Percentiles rank a stretch among this genome's conserved stretches.
Evolutionary conservation across 257 asterid species (phyloP).

Genomic region (Nicotiana attenuata): DNA sequence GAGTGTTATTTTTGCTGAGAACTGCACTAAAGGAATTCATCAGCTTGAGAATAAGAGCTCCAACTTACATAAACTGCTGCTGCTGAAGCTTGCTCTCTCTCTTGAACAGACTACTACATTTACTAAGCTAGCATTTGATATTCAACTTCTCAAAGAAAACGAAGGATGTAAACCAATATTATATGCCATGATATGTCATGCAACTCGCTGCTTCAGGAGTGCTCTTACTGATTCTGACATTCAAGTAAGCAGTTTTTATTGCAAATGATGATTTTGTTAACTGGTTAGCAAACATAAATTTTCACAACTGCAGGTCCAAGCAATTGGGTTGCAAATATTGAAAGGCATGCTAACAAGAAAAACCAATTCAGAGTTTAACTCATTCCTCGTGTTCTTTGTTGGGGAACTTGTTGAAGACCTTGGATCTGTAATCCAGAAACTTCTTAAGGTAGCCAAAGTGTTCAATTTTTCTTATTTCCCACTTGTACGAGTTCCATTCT

Average conservation of each 20-base stretch:
- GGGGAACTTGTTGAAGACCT: slow-evolving; percentile 78
- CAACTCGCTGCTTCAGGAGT: slow-evolving; percentile 51
- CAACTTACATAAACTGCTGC: slow-evolving; percentile 54
- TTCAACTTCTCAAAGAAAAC: slow-evolving; percentile 38
- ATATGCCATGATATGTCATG: slow-evolving; percentile 41
- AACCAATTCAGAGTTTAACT: slow-evolving; percentile 33
- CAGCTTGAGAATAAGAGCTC: slow-evolving; percentile 55
- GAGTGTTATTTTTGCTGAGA: slow-evolving; percentile 45
- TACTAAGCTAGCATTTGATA: slow-evolving; percentile 55
- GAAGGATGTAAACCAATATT: slow-evolving; percentile 45
- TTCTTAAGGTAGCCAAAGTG: slow-evolving; percentile 40
- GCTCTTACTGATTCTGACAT: slow-evolving; percentile 57
- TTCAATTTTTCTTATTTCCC: not conserved
- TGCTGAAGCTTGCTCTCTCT: slow-evolving; percentile 69
- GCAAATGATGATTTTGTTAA: not conserved
- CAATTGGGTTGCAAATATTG: slow-evolving; percentile 78
- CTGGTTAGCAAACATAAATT: slow-evolving; percentile 8
- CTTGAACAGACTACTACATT: slow-evolving; percentile 55
- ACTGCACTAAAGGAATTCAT: slow-evolving; percentile 64
- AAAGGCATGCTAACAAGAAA: slow-evolving; percentile 66
- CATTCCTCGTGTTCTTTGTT: slow-evolving; percentile 59
- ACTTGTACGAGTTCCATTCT: not conserved
- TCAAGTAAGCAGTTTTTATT: slow-evolving; percentile 49
- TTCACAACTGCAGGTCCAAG: slow-evolving; percentile 57
- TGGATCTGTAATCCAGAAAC: slow-evolving; percentile 39